Conservation (phyloP, 1,284 basidiomycete genomes). For the Macrocybe sp. region DNA sequence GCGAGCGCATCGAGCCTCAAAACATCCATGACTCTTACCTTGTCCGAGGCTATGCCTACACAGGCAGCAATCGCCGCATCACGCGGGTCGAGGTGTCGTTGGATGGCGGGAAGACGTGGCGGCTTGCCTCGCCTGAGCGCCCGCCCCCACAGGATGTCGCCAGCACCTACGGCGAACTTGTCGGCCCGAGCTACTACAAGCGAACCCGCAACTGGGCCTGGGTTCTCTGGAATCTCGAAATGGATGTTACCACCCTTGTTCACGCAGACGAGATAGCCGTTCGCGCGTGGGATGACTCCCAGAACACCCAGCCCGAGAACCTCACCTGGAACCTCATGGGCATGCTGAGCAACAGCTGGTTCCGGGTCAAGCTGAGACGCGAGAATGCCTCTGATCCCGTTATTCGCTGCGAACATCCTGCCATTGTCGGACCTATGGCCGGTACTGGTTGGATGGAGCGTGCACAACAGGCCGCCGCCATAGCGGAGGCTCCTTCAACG, state of each 20-base stretch:
- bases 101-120: constrained; percentile 56
- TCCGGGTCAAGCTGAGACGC: constrained; percentile 38
- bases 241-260: constrained; percentile 32
- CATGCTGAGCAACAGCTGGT: constrained; percentile 37
- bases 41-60: constrained; percentile 58
- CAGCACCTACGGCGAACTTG: constrained; percentile 22
- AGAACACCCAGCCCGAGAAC: constrained; percentile 39
- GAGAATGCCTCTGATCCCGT: constrained; percentile 35
- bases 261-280: constrained; percentile 40
- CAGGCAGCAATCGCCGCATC: constrained; percentile 60
- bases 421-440: constrained; percentile 42
- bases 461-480: constrained; percentile 32
- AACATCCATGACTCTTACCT: constrained; percentile 26
- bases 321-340: constrained; percentile 31
- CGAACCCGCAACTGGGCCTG: constrained; percentile 54
- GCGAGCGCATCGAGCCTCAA: constrained; percentile 36
- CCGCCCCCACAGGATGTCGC: constrained; percentile 32
- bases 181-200: constrained; percentile 40
- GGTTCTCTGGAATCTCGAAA: constrained; percentile 57
- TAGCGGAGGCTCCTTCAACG: constrained; percentile 20
- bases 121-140: constrained; percentile 48
- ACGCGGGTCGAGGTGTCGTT: constrained; percentile 58
- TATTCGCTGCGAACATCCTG: constrained; percentile 60
- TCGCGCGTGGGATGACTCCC: constrained; percentile 52
- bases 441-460: constrained; percentile 61